A percentile compares a stretch with the other conserved stretches of the same genome.
phyloP scores from a whole-genome alignment of 2,329 filamentous ascomycete genomes.

The Fusarium chaquense region DNA sequence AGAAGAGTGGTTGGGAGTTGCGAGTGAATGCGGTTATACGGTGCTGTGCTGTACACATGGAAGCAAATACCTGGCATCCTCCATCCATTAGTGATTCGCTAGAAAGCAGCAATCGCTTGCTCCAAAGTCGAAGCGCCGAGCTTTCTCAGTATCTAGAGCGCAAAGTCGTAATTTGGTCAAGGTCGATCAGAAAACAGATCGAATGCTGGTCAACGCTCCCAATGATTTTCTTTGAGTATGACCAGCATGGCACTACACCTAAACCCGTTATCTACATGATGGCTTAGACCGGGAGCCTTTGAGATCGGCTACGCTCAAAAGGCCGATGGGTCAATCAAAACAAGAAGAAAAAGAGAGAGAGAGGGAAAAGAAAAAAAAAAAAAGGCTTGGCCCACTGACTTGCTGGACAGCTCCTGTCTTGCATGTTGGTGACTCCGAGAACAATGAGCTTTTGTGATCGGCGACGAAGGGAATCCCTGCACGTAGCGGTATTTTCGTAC shows the following conservation, averaged over 20 bases:
- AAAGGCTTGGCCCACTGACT: background rate
- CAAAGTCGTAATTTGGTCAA: slow-evolving; percentile 4
- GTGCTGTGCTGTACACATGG: background rate
- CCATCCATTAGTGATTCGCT: background rate
- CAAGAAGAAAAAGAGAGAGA: background rate
- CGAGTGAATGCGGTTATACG: background rate
- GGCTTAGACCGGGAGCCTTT: slow-evolving; percentile 25
- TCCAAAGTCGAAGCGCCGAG: background rate
- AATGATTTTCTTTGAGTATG: slow-evolving; percentile 18
- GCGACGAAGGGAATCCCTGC: slow-evolving; percentile 39
- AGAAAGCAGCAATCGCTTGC: background rate
- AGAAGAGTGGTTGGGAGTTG: background rate
- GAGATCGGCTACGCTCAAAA: slow-evolving; percentile 40
- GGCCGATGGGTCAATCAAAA: slow-evolving; percentile 31
- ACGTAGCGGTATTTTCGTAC: slow-evolving; percentile 41
- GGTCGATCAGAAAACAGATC: slow-evolving; percentile 19
- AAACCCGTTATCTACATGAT: slow-evolving; percentile 29
- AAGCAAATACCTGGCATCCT: background rate
- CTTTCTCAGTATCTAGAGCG: background rate
- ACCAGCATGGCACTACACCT: slow-evolving; percentile 18
- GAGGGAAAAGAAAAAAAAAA: background rate
- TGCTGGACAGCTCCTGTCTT: slow-evolving; percentile 26
- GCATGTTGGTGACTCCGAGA: slow-evolving; percentile 39
- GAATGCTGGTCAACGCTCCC: slow-evolving; percentile 12
- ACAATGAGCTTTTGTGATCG: slow-evolving; percentile 46